Evolutionary conservation across 202 grass and related monocot species (phyloP).

Genomic region (Dendrocalamus latiflorus): DNA sequence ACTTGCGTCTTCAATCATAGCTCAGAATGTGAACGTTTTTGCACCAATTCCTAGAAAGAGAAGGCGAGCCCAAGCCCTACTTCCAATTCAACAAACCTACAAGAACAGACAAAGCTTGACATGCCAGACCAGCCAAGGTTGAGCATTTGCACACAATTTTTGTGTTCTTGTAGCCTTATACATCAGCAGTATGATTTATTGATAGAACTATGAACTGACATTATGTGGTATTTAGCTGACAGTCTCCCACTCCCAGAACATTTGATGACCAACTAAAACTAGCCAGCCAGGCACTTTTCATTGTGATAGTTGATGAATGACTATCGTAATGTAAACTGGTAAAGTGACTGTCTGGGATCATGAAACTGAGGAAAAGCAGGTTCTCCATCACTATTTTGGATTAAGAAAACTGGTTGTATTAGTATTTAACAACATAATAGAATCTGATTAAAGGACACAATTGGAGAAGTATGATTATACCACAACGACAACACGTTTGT

Average conservation of each 20-base stretch:
- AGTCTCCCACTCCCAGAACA: neutral
- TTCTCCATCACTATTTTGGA: too few relatives aligned
- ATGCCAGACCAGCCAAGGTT: neutral
- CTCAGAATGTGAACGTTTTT: neutral
- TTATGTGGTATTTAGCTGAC: neutral
- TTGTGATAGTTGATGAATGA: neutral
- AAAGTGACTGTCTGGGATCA: neutral
- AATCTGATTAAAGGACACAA: too few relatives aligned
- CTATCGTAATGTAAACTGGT: neutral
- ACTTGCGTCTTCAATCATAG: neutral
- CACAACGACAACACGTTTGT: neutral
- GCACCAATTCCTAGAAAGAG: neutral
- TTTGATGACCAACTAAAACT: neutral
- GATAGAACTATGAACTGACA: neutral
- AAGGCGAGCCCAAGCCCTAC: neutral
- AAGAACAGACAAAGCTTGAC: neutral
- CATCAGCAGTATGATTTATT: neutral
- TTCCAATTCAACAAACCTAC: neutral
- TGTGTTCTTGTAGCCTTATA: neutral
- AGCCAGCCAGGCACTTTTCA: neutral
- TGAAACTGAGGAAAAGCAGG: neutral
- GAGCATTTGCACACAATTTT: neutral
- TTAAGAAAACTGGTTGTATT: too few relatives aligned
- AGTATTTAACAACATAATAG: too few relatives aligned
- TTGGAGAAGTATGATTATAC: slow-evolving; percentile 1